These are phyloP conservation scores for Saccharum hybrid DNA, from an alignment of 202 grass and related monocot species.

Conservation along the genomic window DNA sequence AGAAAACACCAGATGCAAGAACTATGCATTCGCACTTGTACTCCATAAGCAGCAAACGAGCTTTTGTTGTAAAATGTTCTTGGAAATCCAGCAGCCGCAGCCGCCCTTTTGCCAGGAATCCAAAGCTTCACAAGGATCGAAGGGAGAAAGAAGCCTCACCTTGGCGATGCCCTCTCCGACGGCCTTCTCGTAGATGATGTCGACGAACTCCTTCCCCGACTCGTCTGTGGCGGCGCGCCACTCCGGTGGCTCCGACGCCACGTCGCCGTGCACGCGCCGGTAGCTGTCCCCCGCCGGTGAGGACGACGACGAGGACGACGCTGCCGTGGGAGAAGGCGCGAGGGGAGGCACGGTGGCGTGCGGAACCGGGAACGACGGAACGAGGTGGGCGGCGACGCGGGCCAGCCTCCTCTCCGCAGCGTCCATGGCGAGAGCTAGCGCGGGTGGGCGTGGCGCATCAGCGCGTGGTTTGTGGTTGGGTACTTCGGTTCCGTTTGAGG, in stretches of 20 bases:
- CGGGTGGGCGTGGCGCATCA: too few relatives aligned
- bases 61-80: not conserved
- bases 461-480: too few relatives aligned
- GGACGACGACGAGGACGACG: too few relatives aligned
- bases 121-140: not conserved
- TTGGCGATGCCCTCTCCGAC: constrained; percentile 84
- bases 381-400: constrained; percentile 62
- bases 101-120: not conserved
- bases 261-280: constrained; percentile 66
- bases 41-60: not conserved
- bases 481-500: too few relatives aligned
- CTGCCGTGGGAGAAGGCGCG: constrained; percentile 7
- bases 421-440: constrained; percentile 22
- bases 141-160: constrained; percentile 23
- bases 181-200: constrained; percentile 90
- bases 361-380: constrained; percentile 29
- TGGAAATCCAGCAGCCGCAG: not conserved
- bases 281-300: constrained; percentile 61
- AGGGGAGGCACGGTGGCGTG: constrained; percentile 34
- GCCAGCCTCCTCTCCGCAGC: constrained; percentile 63
- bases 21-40: not conserved
- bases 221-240: constrained; percentile 68
- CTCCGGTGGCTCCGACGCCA: constrained; percentile 58
- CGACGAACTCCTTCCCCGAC: constrained; percentile 68
- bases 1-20: not conserved